Conservation (phyloP, 352 stramenopile species). For the Phytophthora tubulina region DNA sequence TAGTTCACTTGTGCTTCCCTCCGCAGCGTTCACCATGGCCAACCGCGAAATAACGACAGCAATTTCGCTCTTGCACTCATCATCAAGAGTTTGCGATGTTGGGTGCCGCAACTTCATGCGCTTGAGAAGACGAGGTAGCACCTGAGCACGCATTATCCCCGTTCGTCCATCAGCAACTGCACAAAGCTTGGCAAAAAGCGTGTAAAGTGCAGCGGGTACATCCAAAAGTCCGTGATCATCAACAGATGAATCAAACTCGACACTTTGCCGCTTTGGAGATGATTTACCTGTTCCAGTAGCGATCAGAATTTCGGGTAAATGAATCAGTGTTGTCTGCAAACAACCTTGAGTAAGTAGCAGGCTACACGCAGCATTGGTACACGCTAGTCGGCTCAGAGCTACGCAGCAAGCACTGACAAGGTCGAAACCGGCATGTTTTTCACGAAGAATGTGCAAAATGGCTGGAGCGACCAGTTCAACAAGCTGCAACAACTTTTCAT, state of each 20-base stretch:
- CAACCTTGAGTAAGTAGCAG: slow-evolving; percentile 62
- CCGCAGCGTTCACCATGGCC: slow-evolving; percentile 60
- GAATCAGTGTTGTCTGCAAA: slow-evolving; percentile 63
- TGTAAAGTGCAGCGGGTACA: slow-evolving; percentile 73
- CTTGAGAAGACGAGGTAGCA: slow-evolving; percentile 76
- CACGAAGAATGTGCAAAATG: slow-evolving; percentile 65
- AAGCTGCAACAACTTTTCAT: slow-evolving; percentile 56
- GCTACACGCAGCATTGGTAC: slow-evolving; percentile 59
- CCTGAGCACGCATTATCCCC: slow-evolving; percentile 68
- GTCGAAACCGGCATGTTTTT: slow-evolving; percentile 44
- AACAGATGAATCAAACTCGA: slow-evolving; percentile 44
- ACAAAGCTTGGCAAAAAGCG: slow-evolving; percentile 72
- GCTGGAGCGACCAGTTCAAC: slow-evolving; percentile 61
- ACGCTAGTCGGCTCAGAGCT: slow-evolving; percentile 68
- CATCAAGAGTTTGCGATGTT: slow-evolving; percentile 32
- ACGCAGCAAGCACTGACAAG: slow-evolving; percentile 67
- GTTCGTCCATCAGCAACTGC: slow-evolving; percentile 62
- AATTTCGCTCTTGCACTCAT: slow-evolving; percentile 76
- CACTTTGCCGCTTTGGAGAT: slow-evolving; percentile 24
- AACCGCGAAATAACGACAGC: slow-evolving; percentile 60
- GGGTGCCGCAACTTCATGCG: slow-evolving; percentile 61
- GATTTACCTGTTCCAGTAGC: slow-evolving; percentile 11
- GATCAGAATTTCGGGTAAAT: slow-evolving; percentile 62
- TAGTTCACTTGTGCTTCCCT: slow-evolving; percentile 76
- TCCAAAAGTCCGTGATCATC: slow-evolving; percentile 59